These are phyloP conservation scores for Brassica incana DNA, from an alignment of 345 rosid genomes.

Conservation along the genomic window DNA sequence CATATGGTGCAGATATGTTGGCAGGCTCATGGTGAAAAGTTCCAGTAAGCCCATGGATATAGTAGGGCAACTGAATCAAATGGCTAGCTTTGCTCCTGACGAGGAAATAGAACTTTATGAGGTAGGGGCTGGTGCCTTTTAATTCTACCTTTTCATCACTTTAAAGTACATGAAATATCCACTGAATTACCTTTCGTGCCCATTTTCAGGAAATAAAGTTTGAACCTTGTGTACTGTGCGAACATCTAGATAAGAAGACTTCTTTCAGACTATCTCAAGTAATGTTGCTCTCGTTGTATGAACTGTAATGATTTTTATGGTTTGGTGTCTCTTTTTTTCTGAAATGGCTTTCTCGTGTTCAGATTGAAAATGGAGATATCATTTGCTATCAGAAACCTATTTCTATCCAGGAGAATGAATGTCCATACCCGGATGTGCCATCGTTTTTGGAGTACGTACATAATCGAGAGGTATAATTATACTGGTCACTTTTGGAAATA, in stretches of 20 bases:
- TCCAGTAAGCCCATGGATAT: too few relatives aligned
- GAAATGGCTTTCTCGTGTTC: slow-evolving; percentile 25
- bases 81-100: too few relatives aligned
- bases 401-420: slow-evolving; percentile 56
- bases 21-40: too few relatives aligned
- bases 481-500: slow-evolving; percentile 6
- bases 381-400: slow-evolving; percentile 86
- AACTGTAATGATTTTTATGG: slow-evolving; percentile 4
- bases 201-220: slow-evolving; percentile 87
- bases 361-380: slow-evolving; percentile 97
- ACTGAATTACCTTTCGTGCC: slow-evolving; percentile 15
- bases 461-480: slow-evolving; percentile 75
- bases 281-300: slow-evolving; percentile 23
- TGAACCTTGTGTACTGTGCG: slow-evolving; percentile 92
- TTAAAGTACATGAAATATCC: background rate
- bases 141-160: background rate
- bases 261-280: slow-evolving; percentile 82
- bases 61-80: too few relatives aligned
- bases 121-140: too few relatives aligned
- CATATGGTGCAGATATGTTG: slow-evolving; percentile 37
- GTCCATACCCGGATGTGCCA: slow-evolving; percentile 73
- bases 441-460: slow-evolving; percentile 90
- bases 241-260: slow-evolving; percentile 69
- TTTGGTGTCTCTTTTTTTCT: background rate
- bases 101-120: too few relatives aligned